Evolutionary conservation across 352 stramenopile species (phyloP), one percentile per base, ranked within the genome.

Genomic region (Pythium phragmiticola): DNA sequence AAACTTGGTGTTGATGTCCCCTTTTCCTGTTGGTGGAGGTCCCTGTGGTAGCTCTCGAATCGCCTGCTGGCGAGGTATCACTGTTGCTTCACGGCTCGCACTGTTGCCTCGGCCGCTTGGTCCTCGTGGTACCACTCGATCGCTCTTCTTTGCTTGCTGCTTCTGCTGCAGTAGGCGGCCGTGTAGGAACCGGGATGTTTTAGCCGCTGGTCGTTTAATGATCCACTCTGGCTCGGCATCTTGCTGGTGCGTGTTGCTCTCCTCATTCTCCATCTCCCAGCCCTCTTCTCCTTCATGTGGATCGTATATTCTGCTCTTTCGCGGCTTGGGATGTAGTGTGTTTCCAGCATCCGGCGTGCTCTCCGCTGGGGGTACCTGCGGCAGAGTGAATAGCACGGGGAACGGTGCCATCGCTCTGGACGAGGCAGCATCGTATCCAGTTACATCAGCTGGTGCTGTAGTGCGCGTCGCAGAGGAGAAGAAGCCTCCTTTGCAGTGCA

Each of bases 401-500:
- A 57, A 49, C 21, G 60, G 49, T 11, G 57, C 57, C 14, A 23
- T 47, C 1, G 55, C 16, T 23, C 33, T 2, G n/a, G 43, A 55
- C 7, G 30, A 17, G 5, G 14, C 28, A 30, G 49, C 7, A 28
- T 30, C 4, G 33, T 26, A 26, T 42, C 9, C 45, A 23, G 34
- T 16, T 26, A 28, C 26, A 65, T 36, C 0, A 9, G 30, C 19
- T 8, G 36, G 16, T 6, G 21, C 23, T 14, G 48, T 2, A 8
- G 21, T 21, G 14, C 34, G 36, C 26, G 58, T 39, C 14, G 57
- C 46, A 39, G 73, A 66, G 0, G 75, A 69, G n/a, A 86, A 86
- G 66, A 85, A 83, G 2, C 77, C 77, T 45, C 77, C 77, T 48
- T 79, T 72, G 65, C 72, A 81, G 53, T 86, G 77, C 36, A 83